Percentiles rank a stretch among this genome's conserved stretches.
Conservation (phyloP, 148 eudicot genomes). For the Limonium bicolor region DNA sequence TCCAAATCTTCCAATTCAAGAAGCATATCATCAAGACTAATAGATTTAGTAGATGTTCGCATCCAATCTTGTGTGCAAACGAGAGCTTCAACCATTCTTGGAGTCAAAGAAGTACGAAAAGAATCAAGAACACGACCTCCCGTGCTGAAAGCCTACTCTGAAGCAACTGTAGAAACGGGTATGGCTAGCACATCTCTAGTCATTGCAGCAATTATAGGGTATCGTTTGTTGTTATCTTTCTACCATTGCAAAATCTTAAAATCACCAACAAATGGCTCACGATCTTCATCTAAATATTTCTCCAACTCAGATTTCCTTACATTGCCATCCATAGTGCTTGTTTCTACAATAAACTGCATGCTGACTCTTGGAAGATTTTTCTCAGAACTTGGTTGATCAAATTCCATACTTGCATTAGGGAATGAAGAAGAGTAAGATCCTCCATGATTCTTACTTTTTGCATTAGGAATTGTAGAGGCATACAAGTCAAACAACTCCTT, state of each 20-base stretch:
- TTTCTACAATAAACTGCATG: neutral
- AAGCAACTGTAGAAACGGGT: neutral
- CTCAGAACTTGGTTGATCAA: too few relatives aligned
- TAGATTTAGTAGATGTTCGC: neutral
- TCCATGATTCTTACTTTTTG: too few relatives aligned
- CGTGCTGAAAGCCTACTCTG: neutral
- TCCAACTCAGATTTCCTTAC: conserved; percentile 1
- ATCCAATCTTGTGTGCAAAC: conserved; percentile 4
- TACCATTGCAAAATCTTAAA: neutral
- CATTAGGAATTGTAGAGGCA: neutral
- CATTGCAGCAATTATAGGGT: conserved; percentile 2
- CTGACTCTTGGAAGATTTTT: too few relatives aligned
- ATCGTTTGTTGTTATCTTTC: neutral
- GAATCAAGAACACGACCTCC: neutral
- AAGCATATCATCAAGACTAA: neutral
- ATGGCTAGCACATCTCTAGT: conserved; percentile 7
- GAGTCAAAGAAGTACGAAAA: conserved; percentile 2
- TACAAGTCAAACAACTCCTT: neutral
- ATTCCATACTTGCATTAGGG: too few relatives aligned
- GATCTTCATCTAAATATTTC: neutral
- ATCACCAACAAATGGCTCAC: neutral
- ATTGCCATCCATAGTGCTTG: neutral
- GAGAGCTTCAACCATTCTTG: conserved; percentile 4
- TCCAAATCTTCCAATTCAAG: neutral
- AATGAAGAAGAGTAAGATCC: neutral